A percentile compares a stretch with the other conserved stretches of the same genome.
phyloP scores from a whole-genome alignment of 345 rosid species.

The Linum lewisii region DNA sequence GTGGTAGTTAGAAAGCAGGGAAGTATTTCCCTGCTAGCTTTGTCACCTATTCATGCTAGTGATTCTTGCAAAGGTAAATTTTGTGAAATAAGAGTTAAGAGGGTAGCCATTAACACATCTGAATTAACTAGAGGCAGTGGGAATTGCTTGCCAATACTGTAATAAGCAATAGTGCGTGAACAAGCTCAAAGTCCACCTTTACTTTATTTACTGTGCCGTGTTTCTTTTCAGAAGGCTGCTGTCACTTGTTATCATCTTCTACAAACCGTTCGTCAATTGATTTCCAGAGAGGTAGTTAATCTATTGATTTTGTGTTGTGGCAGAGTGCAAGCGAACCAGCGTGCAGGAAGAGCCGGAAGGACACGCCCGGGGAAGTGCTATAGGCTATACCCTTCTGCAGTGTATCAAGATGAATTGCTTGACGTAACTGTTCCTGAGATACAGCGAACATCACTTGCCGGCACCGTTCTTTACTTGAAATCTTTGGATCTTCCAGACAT shows the following conservation, averaged over 20 bases:
- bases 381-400: conserved; percentile 61
- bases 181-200: too few relatives aligned
- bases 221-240: background rate
- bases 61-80: too few relatives aligned
- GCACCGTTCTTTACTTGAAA: conserved; percentile 87
- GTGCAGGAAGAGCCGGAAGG: conserved; percentile 98
- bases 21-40: too few relatives aligned
- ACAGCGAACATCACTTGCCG: conserved; percentile 91
- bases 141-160: too few relatives aligned
- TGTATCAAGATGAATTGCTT: conserved; percentile 72
- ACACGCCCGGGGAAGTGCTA: conserved; percentile 97
- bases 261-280: background rate
- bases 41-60: too few relatives aligned
- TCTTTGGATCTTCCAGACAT: conserved; percentile 91
- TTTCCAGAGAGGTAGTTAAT: background rate
- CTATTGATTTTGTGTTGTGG: conserved; percentile 13
- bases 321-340: conserved; percentile 98
- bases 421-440: conserved; percentile 95
- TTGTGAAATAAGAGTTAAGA: too few relatives aligned
- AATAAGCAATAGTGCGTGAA: too few relatives aligned
- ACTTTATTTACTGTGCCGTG: too few relatives aligned
- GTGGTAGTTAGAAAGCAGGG: too few relatives aligned
- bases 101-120: too few relatives aligned
- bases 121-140: too few relatives aligned
- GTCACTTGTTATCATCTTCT: background rate